phyloP scores from a whole-genome alignment of 176 grass and related monocot genomes.

The Thalia dealbata region DNA sequence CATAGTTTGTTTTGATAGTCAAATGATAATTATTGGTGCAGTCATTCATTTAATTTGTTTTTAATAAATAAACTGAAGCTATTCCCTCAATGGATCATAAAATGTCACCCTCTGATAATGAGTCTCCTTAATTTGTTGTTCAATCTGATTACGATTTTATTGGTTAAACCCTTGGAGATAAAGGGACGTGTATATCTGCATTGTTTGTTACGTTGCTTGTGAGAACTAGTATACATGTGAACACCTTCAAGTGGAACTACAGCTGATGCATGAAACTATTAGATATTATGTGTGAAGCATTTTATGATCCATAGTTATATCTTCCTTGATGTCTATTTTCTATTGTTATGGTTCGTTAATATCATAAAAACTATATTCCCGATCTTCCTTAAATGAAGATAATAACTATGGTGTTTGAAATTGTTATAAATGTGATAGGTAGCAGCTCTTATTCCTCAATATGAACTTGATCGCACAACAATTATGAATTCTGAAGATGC shows the following conservation, averaged over 20 bases:
- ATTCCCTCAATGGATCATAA: background rate
- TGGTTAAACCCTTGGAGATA: background rate
- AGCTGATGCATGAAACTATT: too few relatives aligned
- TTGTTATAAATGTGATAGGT: constrained; percentile 42
- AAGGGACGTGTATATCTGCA: background rate
- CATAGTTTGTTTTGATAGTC: too few relatives aligned
- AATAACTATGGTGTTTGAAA: background rate
- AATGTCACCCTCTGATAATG: background rate
- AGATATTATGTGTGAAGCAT: too few relatives aligned
- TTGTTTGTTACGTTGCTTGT: too few relatives aligned
- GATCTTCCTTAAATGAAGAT: too few relatives aligned
- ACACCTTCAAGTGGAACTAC: too few relatives aligned
- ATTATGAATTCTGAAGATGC: constrained; percentile 38
- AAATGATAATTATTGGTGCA: too few relatives aligned
- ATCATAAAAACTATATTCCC: too few relatives aligned
- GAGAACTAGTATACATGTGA: too few relatives aligned
- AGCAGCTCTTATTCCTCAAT: constrained; percentile 75
- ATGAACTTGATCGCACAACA: constrained; percentile 59
- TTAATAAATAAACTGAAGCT: background rate
- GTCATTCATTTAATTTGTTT: too few relatives aligned
- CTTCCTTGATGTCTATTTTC: background rate
- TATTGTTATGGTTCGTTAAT: background rate
- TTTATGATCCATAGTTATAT: too few relatives aligned
- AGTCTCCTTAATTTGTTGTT: background rate
- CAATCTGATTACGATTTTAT: background rate